phyloP scores from a whole-genome alignment of 148 eudicot species.

The Mesembryanthemum crystallinum region DNA sequence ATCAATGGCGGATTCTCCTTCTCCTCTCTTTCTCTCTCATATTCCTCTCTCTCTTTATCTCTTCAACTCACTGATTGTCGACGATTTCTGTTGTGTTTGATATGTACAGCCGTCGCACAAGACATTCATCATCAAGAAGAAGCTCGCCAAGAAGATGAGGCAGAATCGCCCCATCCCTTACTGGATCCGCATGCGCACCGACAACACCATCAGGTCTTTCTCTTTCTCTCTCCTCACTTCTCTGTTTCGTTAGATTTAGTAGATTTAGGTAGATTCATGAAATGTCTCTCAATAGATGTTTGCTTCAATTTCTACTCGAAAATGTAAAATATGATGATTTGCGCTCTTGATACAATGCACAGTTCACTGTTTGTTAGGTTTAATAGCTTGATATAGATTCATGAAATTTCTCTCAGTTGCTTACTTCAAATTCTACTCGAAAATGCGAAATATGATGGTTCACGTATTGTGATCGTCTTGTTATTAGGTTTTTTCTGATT shows the following conservation, averaged over 20 bases:
- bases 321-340: neutral
- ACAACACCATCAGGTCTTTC: constrained; percentile 69
- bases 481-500: no score
- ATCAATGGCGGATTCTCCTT: neutral
- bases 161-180: constrained; percentile 86
- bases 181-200: constrained; percentile 90
- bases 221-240: neutral
- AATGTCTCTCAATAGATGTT: no score
- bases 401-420: no score
- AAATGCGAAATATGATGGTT: no score
- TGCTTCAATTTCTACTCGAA: no score
- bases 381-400: no score
- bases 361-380: no score
- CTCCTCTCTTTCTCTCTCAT: neutral
- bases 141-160: constrained; percentile 90
- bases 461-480: no score
- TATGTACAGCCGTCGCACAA: constrained; percentile 73
- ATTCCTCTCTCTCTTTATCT: neutral
- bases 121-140: constrained; percentile 79
- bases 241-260: neutral
- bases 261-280: neutral
- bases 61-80: neutral
- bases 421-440: no score
- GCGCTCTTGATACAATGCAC: no score
- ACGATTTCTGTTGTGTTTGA: neutral